phyloP scores from a whole-genome alignment of 805 yeast species.

The Candida coleopterorum region DNA sequence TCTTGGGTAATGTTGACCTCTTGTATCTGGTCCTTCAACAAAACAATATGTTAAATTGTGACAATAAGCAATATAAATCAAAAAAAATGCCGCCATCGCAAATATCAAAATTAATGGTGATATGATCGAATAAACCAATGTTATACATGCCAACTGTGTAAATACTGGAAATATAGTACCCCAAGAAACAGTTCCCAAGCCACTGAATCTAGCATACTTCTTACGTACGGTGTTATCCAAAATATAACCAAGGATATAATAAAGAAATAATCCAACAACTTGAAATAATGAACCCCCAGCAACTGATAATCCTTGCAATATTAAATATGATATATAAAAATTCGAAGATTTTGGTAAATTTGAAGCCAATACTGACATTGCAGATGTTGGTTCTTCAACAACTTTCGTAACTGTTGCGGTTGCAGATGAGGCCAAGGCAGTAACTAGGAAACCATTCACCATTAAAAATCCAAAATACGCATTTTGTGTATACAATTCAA shows the following conservation, averaged over 20 bases:
- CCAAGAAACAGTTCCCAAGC: conserved; percentile 54
- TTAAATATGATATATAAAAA: conserved; percentile 63
- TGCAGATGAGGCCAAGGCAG: conserved; percentile 69
- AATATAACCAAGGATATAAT: conserved; percentile 51
- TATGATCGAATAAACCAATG: conserved; percentile 63
- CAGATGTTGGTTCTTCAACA: conserved; percentile 52
- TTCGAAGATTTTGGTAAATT: conserved; percentile 71
- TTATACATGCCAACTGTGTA: conserved; percentile 64
- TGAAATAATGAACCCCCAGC: conserved; percentile 65
- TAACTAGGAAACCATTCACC: conserved; percentile 65
- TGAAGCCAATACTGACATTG: conserved; percentile 56
- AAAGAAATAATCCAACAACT: conserved; percentile 52
- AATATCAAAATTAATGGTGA: conserved; percentile 82
- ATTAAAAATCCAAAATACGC: conserved; percentile 68
- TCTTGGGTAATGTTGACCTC: conserved; percentile 83
- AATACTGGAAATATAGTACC: conserved; percentile 78
- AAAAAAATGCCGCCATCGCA: conserved; percentile 61
- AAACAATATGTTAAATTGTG: conserved; percentile 73
- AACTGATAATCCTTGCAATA: conserved; percentile 63
- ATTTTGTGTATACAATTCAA: conserved; percentile 63
- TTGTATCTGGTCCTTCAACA: conserved; percentile 62
- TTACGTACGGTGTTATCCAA: conserved; percentile 65
- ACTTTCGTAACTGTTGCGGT: conserved; percentile 62
- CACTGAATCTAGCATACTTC: conserved; percentile 56
- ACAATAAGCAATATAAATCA: conserved; percentile 72